These are phyloP conservation scores for Claviceps sp. DNA, from an alignment of 2,329 filamentous ascomycete species.

Conservation along the genomic window DNA sequence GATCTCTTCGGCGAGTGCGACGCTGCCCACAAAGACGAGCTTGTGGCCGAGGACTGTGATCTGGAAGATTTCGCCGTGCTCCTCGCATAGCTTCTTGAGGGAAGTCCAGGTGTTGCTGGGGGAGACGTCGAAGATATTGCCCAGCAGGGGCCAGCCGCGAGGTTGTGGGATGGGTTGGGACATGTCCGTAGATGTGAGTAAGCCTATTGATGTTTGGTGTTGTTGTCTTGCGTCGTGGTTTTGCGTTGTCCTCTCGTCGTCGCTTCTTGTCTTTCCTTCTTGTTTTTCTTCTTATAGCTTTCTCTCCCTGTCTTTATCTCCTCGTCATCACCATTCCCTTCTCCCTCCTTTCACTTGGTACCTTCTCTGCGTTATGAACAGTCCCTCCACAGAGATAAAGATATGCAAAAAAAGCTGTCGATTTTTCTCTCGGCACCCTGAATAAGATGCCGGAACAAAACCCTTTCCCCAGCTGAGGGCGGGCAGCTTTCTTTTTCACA, in stretches of 20 bases:
- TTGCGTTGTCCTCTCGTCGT: neutral
- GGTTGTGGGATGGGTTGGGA: constrained; percentile 22
- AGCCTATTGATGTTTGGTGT: neutral
- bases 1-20: constrained; percentile 33
- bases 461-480: too few relatives aligned
- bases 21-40: constrained; percentile 32
- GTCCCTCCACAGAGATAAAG: too few relatives aligned
- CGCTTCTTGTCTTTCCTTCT: neutral
- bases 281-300: too few relatives aligned
- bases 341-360: too few relatives aligned
- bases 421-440: too few relatives aligned
- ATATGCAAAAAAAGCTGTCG: too few relatives aligned
- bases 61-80: constrained; percentile 26
- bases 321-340: too few relatives aligned
- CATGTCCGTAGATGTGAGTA: constrained; percentile 11
- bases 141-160: constrained; percentile 21
- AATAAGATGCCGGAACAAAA: too few relatives aligned
- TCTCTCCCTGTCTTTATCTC: too few relatives aligned
- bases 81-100: constrained; percentile 21
- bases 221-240: neutral
- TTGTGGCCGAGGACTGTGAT: constrained; percentile 21
- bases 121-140: constrained; percentile 23
- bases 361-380: too few relatives aligned
- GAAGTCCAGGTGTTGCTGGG: constrained; percentile 23
- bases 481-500: too few relatives aligned